Evolutionary conservation across 176 grass and related monocot genomes (phyloP), one percentile per base, ranked within the genome.

Genomic region (Luzula sylvatica): DNA sequence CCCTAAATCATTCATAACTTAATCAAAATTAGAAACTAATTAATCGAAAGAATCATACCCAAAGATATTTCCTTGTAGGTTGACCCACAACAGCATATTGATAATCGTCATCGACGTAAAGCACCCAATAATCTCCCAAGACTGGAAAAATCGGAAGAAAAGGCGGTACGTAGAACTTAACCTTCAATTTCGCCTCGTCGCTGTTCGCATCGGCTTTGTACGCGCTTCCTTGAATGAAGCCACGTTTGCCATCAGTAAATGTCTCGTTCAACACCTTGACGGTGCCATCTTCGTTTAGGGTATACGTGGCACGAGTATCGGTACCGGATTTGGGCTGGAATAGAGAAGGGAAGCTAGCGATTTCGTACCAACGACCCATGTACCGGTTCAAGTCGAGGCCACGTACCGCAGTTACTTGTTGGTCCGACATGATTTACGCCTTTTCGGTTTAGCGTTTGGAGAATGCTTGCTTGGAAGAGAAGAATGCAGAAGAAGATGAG

Each of bases 111-210:
- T 75, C 83, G 56, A 95, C 3, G 65, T 85, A 70, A 66, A 95
- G 77, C 35, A 95, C 83, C 80, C 83, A 95, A 78, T 95, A 95
- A 56, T 95, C 80, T 53, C 89, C 80, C 22, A 42, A 46, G 70
- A 95, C 71, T 57, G 89, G 89, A 59, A 95, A 3, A 46, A 95
- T 20, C 55, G 82, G 82, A 55, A 87, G 82, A 70, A 87, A 72
- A 47, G 80, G 86, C 29, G 86, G 80, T 47, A 90, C 80, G 58
- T 52, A 81, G 76, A 90, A 90, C 25, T 47, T 74, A 45, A 92
- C 87, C 65, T 56, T 78, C 65, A 92, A 76, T 80, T 81, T 85
- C 58, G 81, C 87, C 76, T 92, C 80, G 58, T 92, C 73, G 69
- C 65, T 55, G 24, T 20, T 26, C 3, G 16, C 45, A 74, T 92